Evolutionary conservation across 805 yeast species (phyloP), one percentile per base, ranked within the genome.

Genomic region (Starmerella apicola): DNA sequence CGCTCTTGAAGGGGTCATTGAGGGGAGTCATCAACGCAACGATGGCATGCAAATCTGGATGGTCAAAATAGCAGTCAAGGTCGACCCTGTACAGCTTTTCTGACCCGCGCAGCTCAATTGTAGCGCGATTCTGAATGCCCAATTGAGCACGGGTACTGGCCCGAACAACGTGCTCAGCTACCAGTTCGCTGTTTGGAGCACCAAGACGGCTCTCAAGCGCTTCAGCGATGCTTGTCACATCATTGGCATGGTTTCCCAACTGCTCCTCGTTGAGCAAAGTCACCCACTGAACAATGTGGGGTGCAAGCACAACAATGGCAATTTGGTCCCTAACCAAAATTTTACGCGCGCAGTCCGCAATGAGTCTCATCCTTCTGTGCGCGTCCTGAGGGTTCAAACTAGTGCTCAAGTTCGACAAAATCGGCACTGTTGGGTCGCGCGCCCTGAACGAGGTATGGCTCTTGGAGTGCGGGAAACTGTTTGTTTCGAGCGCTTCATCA

Each of bases 51-150:
- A 47, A 24, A 22, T 44, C 49, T 8, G 48, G 48, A 32, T 44
- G 46, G 17, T 48, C 48, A 24, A 41, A 39, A 34, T 43, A 48
- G 33, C 42, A 43, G 38, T 48, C 52, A n/a, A 48, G 20, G 33
- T 45, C 46, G 15, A 39, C 52, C 17, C 37, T 40, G 32, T 36
- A 43, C 9, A 26, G 3, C 30, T 29, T 22, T 24, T 36, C 42
- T 12, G 36, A 29, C 22, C 43, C 38, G n/a, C 21, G 32, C 20
- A 45, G 34, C 15, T 46, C 46, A 17, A 37, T 34, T 10, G 42
- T 27, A 32, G 32, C 21, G 23, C 45, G 43, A 22, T 21, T 34
- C 21, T 38, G 37, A 13, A 41, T 42, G 21, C 49, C 50, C 5
- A 45, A 39, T 25, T 41, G 42, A 12, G 46, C 46, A 8, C 43